phyloP scores from a whole-genome alignment of 768 basidiomycete species.

The Lactarius akahatsu region DNA sequence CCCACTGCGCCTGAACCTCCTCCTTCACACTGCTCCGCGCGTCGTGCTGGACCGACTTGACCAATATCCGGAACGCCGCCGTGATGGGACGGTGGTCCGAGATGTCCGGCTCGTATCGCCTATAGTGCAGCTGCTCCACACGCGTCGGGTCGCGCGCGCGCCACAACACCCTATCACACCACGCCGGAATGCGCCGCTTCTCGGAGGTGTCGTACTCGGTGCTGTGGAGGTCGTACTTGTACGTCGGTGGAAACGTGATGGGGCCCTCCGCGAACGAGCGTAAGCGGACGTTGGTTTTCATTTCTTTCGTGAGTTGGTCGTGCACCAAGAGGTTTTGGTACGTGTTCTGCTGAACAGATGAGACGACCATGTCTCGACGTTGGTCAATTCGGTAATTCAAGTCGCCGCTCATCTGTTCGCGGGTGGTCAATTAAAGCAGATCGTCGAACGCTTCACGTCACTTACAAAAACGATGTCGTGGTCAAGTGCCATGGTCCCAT shows the following conservation, averaged over 20 bases:
- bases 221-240: slow-evolving; percentile 87
- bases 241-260: slow-evolving; percentile 84
- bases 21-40: slow-evolving; percentile 55
- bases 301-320: slow-evolving; percentile 90
- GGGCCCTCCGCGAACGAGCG: slow-evolving; percentile 80
- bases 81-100: slow-evolving; percentile 92
- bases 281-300: slow-evolving; percentile 84
- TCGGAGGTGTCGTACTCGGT: slow-evolving; percentile 84
- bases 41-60: slow-evolving; percentile 68
- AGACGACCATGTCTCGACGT: slow-evolving; percentile 77
- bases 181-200: slow-evolving; percentile 87
- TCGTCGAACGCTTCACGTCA: slow-evolving; percentile 26
- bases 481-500: slow-evolving; percentile 90
- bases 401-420: slow-evolving; percentile 76
- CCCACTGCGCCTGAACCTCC: slow-evolving; percentile 59
- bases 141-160: slow-evolving; percentile 54
- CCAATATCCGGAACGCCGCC: slow-evolving; percentile 67
- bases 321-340: slow-evolving; percentile 60
- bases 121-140: slow-evolving; percentile 68
- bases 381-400: slow-evolving; percentile 98
- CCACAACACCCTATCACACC: slow-evolving; percentile 95
- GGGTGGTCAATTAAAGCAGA: neutral
- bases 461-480: slow-evolving; percentile 91
- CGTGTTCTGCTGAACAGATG: slow-evolving; percentile 67
- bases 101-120: slow-evolving; percentile 80